Conservation (phyloP, 495 filamentous ascomycete species). For the Xylaria intraflava region DNA sequence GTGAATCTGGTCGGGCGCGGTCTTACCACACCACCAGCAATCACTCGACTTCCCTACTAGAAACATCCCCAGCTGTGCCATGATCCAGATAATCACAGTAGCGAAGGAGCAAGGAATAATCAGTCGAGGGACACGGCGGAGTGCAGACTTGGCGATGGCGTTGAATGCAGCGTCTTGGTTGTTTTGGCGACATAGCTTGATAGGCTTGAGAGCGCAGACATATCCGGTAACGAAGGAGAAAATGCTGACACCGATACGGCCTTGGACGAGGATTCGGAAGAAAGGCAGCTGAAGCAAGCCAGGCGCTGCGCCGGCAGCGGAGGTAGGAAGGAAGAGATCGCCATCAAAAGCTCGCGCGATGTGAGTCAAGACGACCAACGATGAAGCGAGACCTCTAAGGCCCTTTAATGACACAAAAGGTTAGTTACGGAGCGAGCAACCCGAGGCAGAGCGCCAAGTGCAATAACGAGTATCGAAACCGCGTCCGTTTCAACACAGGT, state of each 20-base stretch:
- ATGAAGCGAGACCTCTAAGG: conserved; percentile 56
- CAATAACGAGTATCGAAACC: too few species aligned
- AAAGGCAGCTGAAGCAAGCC: conserved; percentile 54
- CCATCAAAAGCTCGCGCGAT: conserved; percentile 55
- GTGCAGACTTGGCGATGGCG: conserved; percentile 54
- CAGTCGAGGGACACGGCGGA: conserved; percentile 56
- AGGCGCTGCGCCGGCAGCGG: conserved; percentile 39
- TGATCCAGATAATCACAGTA: conserved; percentile 50
- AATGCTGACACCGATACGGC: conserved; percentile 57
- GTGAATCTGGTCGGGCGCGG: conserved; percentile 40
- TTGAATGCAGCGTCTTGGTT: conserved; percentile 46
- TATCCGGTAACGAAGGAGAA: conserved; percentile 64
- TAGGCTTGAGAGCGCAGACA: conserved; percentile 59
- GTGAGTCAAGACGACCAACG: conserved; percentile 58
- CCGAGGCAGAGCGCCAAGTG: not conserved
- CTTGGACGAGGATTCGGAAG: conserved; percentile 57
- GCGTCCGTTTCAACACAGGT: too few species aligned
- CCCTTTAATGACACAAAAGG: conserved; percentile 36
- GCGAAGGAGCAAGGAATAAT: conserved; percentile 55
- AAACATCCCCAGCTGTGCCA: conserved; percentile 54
- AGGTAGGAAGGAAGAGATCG: conserved; percentile 50
- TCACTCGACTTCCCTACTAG: conserved; percentile 49
- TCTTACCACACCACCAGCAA: conserved; percentile 55
- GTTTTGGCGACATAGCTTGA: conserved; percentile 53
- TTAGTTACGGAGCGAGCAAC: not conserved